Evolutionary conservation across 805 yeast species (phyloP), one percentile per base, ranked within the genome.

Genomic region (Candida yuanshanica): DNA sequence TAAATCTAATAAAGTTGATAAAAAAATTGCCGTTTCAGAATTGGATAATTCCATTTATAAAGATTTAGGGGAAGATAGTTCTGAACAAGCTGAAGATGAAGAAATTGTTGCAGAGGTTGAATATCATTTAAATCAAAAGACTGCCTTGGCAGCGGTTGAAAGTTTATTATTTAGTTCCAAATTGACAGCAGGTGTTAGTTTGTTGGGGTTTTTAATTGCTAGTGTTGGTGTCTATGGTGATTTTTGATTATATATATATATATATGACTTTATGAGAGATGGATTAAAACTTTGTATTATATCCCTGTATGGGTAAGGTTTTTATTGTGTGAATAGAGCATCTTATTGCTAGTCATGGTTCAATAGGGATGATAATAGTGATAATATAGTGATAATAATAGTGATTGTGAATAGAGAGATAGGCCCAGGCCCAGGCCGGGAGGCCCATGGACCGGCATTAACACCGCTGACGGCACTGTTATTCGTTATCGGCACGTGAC

Each of bases 171-270:
- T 56, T 2, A 66, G 68, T 10, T 73, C 73, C 54, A 41, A 57
- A 22, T 50, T 65, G 20, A 72, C 75, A 4, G 61, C 72, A 8
- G 60, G 58, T 13, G 50, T 78, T 25, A 55, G 74, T 14, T 72
- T 72, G 8, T 45, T 63, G 11, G 72, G 79, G 0, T 72, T 77
- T 39, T 54, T 69, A 5, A 57, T 80, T 38, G 69, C 81, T 18
- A 52, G 69, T 10, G 56, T 80, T 46, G 87, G 87, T 12, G 66
- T 76, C 40, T 53, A 74, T 42, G 87, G 87, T 11, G 87, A 80
- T 53, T 51, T 46, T 38, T 50, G 38, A 41, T n/a, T 16, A 18
- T 23, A 9, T 26, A 26, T 27, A 14, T 9, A 27, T 14, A 16
- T 27, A 27, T 14, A 27, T 27, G 31, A 27, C 31, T 27, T 27